phyloP scores from a whole-genome alignment of 108 stramenopile genomes.

The Craspedostauros australis region DNA sequence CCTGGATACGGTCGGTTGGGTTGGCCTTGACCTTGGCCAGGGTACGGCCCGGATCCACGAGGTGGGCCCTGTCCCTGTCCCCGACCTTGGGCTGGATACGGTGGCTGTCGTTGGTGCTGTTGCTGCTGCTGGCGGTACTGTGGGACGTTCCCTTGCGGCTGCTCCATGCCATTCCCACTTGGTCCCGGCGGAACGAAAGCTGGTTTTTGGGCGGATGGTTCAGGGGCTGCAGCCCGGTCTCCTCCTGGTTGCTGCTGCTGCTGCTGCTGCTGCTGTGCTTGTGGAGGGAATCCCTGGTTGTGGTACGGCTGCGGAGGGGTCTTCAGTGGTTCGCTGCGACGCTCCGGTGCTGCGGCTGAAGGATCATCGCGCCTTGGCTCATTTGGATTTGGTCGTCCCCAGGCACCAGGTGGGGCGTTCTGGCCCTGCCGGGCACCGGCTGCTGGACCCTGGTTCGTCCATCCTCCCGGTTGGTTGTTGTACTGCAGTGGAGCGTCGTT shows the following conservation, averaged over 20 bases:
- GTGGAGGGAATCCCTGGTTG: not conserved
- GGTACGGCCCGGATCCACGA: conserved; percentile 2
- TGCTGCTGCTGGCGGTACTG: no score
- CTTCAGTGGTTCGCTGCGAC: no score
- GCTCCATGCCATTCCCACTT: not conserved
- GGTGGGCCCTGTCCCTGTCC: no score
- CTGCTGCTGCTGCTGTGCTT: conserved; percentile 4
- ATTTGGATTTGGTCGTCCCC: not conserved
- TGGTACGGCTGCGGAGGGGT: not conserved
- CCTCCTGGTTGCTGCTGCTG: conserved; percentile 1
- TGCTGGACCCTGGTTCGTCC: not conserved
- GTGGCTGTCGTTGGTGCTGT: conserved; percentile 8
- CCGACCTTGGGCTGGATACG: not conserved
- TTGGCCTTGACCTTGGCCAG: not conserved
- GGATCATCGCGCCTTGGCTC: not conserved
- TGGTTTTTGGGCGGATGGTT: not conserved
- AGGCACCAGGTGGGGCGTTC: not conserved
- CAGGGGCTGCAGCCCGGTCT: not conserved
- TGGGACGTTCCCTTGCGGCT: no score
- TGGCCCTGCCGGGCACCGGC: not conserved
- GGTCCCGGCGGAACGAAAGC: not conserved
- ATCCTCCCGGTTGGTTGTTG: no score
- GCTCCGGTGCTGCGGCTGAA: not conserved
- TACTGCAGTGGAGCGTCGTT: not conserved
- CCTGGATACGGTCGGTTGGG: conserved; percentile 5